Base-by-base conservation (phyloP, 2,329 filamentous ascomycete species). In the Neophaeococcomyces aloes region DNA sequence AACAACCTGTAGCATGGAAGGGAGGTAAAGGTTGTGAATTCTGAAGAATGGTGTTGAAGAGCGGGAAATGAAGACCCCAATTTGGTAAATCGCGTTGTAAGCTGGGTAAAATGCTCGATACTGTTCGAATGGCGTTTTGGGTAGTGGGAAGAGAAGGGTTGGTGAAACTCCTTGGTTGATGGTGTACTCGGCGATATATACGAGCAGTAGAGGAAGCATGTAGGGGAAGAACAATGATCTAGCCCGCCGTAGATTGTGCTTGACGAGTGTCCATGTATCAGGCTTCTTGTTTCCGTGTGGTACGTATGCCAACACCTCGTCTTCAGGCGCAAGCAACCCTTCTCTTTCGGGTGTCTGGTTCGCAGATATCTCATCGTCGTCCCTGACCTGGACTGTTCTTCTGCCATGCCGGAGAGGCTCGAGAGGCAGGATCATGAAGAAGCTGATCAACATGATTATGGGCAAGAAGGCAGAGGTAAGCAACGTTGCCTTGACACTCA, bases 111-210 rank as follows among this genome's bases (percentile, higher is more conserved):
- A 96, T 25, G 81, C 82, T 31, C 89, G 81, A 60, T 80, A 91
- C 53, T 86, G 76, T 25, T 69, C 65, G 60, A 96, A 96, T 0
- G 91, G 91, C 1, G 84, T 82, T 8, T 74, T 65, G 1, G 71
- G 59, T 1, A 95, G 70, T 0, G 88, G 86, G 59, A 94, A 98
- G 3, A 98, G 75, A 0, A 96, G 70, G 0, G 87, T 94, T 1
- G 91, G 89, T 0, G 86, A 73, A 1, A 96, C 86, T 29, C 88
- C 89, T 67, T 94, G 88, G 66, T 96, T 96, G 64, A 96, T 95
- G 44, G 85, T 93, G 61, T 98, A 98, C 67, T 98, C 91, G 45
- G 88, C 86, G 29, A 96, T 76, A 61, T 95, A 98, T 23, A 98
- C 91, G 13, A 96, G 68, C 27, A 96, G 72, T 11, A 98, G 72